Evolutionary conservation across 345 rosid species (phyloP).

Genomic region (Dimocarpus longan): DNA sequence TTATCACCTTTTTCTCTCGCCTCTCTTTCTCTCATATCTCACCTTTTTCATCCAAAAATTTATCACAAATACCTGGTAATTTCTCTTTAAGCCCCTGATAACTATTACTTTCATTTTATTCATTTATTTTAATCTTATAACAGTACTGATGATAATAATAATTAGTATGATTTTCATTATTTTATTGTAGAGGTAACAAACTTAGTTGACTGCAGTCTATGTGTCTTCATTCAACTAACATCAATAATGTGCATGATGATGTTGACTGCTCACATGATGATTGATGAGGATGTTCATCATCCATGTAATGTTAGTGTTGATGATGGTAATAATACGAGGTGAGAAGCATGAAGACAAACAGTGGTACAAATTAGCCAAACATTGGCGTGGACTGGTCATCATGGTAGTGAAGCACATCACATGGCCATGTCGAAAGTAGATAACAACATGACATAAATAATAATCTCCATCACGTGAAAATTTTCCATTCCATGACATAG

Average conservation of each 20-base stretch:
- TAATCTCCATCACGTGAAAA: not conserved
- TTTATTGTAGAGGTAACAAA: too few relatives aligned
- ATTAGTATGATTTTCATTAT: too few relatives aligned
- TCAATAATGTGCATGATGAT: not conserved
- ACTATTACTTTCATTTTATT: too few relatives aligned
- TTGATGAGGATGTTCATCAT: not conserved
- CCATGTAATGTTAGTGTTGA: not conserved
- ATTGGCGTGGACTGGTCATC: not conserved
- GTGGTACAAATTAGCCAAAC: not conserved
- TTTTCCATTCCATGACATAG: not conserved
- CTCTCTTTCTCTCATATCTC: too few relatives aligned
- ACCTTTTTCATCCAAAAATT: too few relatives aligned
- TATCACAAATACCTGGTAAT: too few relatives aligned
- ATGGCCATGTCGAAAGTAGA: not conserved
- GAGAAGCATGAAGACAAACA: not conserved
- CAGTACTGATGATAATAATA: too few relatives aligned
- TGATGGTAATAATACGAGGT: not conserved
- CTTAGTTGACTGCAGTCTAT: not conserved
- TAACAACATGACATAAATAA: too few relatives aligned
- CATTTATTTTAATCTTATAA: too few relatives aligned
- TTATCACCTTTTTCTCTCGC: too few relatives aligned
- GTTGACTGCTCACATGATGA: slow-evolving; percentile 1
- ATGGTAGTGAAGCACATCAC: not conserved
- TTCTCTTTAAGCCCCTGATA: too few relatives aligned
- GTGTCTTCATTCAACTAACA: not conserved